Percentiles rank a stretch among this genome's conserved stretches.
Evolutionary conservation across 306 rosid genomes (phyloP).

Genomic region (Carpinus viminea): DNA sequence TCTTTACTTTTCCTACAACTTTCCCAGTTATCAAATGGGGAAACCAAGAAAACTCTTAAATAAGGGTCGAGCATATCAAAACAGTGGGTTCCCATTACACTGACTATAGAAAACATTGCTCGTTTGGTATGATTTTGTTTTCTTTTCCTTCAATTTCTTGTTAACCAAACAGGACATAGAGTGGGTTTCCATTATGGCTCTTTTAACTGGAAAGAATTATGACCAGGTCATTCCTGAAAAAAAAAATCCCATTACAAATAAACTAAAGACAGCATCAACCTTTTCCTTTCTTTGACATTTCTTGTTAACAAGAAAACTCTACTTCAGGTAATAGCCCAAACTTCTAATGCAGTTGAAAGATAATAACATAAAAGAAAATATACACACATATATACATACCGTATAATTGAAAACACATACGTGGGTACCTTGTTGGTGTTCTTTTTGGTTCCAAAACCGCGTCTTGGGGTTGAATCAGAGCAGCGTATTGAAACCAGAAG

Average conservation of each 20-base stretch:
- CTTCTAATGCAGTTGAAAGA: neutral
- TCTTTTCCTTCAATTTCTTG: neutral
- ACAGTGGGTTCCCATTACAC: neutral
- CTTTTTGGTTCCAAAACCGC: constrained; percentile 60
- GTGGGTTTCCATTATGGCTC: neutral
- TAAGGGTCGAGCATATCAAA: neutral
- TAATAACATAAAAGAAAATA: neutral
- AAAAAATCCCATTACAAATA: neutral
- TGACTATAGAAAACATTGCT: neutral
- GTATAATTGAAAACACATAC: neutral
- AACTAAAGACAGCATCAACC: neutral
- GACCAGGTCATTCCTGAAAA: neutral
- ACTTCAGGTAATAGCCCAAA: neutral
- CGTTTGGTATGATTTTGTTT: neutral
- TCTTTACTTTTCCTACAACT: neutral
- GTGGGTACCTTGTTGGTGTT: constrained; percentile 30
- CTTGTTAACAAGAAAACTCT: neutral
- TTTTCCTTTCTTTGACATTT: too few relatives aligned
- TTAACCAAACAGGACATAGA: neutral
- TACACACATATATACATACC: neutral
- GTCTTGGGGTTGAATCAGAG: constrained; percentile 52
- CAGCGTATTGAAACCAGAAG: constrained; percentile 40
- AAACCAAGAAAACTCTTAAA: neutral
- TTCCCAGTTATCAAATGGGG: neutral
- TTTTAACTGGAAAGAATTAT: neutral